Evolutionary conservation across 495 filamentous ascomycete species (phyloP), one percentile per base, ranked within the genome.

Genomic region (Venustampulla echinocandica): DNA sequence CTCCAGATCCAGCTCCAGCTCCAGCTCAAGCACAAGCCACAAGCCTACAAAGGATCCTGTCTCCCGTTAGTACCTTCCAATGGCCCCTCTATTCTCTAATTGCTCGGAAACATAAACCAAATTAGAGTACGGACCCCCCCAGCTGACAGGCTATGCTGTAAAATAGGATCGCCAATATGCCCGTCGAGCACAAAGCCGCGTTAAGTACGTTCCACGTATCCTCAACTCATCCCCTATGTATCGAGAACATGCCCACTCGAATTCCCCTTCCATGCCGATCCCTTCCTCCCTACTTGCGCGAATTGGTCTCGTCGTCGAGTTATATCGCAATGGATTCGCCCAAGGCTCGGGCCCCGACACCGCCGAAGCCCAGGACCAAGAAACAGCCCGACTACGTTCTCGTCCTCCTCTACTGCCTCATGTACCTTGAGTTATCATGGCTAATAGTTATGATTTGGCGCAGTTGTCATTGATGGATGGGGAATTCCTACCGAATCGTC

Each of bases 401-500:
- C 28, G 56, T 63, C 44, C 57, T 62, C 52, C 67, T 67, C 51
- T 70, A 67, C 46, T 51, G 67, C 42, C 62, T 76, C 20, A 53
- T 74, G 17, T 74, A 75, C 52, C 62, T 75, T 38, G 73, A 76
- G 60, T 49, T 73, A 15, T 62, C 61, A 44, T 75, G 70, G 71
- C 69, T 75, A 68, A 75, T 70, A 39, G 55, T 70, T 42, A 61
- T 69, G 61, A 48, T 73, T 49, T 63, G 68, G 55, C 67, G 65
- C 49, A 85, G 87, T 97, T 74, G 89, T 95, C 64, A 97, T 97
- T 72, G 93, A 98, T 70, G 92, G 92, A 53, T 98, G 92, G 92
- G 92, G 92, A 63, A 81, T 97, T 53, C 76, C 89, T 54, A 76
- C 77, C 60, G 81, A 81, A 50, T 69, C 82, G 33, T 88, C 87